Base-by-base conservation (phyloP, 2,329 filamentous ascomycete species). In the Didymella pomorum region DNA sequence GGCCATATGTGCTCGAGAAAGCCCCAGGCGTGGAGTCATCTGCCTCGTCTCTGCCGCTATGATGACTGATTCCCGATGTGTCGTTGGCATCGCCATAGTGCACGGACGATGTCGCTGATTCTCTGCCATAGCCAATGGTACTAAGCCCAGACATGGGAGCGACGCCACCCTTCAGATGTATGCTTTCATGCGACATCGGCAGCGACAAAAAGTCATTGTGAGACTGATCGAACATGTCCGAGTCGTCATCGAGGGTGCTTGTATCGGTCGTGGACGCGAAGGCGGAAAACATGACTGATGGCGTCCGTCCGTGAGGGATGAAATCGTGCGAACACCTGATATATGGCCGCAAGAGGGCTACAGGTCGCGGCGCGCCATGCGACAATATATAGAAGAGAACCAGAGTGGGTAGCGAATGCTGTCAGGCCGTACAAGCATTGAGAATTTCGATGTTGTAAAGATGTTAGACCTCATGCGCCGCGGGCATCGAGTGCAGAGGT, bases 81-180 rank as follows among this genome's bases (percentile, higher is more conserved):
- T 76, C 74, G 54, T 72, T 72, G 45, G 63, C 62, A 56, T 78
- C 74, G 57, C 72, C 72, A 52, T 73, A 73, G 60, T 78, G 76
- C 65, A 75, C 70, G 63, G 76, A 78, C 58, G 76, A 78, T 58
- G 73, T 64, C 55, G 69, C 71, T 26, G 76, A 78, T 65, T 78
- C 76, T 67, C 71, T 71, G 52, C 64, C 66, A 71, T 77, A 78
- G 56, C 67, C 74, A 56, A 77, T 60, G 64, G 70, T 70, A 65
- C 73, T 70, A 68, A 77, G 72, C 60, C 67, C 69, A 52, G 70
- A 57, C 60, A 76, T 72, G 29, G 71, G 62, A 60, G 67, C 63
- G 45, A 69, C 66, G 50, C 68, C 63, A 53, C 63, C 62, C 65
- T 77, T 78, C 56, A 76, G 54, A 62, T 73, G 67, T 58, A 69